Evolutionary conservation across 2,329 filamentous ascomycete species (phyloP).

Genomic region (Alternaria alternata): DNA sequence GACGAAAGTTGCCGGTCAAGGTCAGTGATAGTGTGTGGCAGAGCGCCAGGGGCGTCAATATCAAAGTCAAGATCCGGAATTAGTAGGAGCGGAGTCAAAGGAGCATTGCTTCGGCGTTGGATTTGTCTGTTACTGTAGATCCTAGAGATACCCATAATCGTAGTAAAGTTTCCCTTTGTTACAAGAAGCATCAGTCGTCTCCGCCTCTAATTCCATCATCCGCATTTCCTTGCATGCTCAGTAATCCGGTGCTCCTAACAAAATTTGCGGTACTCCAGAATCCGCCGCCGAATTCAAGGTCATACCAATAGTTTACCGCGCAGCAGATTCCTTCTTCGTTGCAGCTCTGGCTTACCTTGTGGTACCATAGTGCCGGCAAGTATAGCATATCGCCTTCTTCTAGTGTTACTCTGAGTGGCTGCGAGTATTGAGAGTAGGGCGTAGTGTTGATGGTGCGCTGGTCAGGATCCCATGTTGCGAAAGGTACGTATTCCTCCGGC

Average conservation of each 20-base stretch:
- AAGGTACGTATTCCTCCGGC: slow-evolving; percentile 64
- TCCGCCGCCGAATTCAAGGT: slow-evolving; percentile 77
- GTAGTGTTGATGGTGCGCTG: slow-evolving; percentile 57
- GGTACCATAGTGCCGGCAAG: slow-evolving; percentile 81
- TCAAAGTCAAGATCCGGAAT: slow-evolving; percentile 45
- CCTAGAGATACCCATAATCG: slow-evolving; percentile 41
- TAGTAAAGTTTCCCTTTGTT: slow-evolving; percentile 9
- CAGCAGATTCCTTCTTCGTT: slow-evolving; percentile 75
- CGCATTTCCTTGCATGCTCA: slow-evolving; percentile 19
- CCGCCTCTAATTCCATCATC: neutral
- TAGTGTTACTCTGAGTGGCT: slow-evolving; percentile 72
- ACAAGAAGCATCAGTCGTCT: neutral
- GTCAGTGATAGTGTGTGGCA: slow-evolving; percentile 80
- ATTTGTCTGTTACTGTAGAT: slow-evolving; percentile 11
- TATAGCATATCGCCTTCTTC: slow-evolving; percentile 82
- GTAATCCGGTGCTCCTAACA: slow-evolving; percentile 44
- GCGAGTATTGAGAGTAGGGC: slow-evolving; percentile 65
- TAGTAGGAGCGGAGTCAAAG: neutral
- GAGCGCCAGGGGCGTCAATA: slow-evolving; percentile 64
- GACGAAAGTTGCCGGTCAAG: slow-evolving; percentile 75
- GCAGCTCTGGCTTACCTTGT: slow-evolving; percentile 79
- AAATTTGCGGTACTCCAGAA: slow-evolving; percentile 71
- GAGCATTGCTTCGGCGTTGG: slow-evolving; percentile 24
- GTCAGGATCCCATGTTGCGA: slow-evolving; percentile 80
- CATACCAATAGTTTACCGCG: slow-evolving; percentile 87